A percentile compares a stretch with the other conserved stretches of the same genome.
Conservation (phyloP, 2,329 filamentous ascomycete genomes). For the Cladosporium sp. region DNA sequence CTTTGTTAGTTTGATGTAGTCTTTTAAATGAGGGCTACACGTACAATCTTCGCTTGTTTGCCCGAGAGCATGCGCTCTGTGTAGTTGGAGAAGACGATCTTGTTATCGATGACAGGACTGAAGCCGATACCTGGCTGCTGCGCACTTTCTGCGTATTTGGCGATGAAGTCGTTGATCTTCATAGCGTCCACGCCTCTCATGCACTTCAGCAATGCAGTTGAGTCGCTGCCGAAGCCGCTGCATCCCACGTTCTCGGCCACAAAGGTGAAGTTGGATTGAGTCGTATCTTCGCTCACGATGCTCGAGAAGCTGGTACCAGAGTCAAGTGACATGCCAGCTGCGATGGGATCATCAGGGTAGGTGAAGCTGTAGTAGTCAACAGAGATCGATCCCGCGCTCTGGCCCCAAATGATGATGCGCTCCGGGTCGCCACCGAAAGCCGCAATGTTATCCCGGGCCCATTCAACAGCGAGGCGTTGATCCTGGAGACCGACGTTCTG, state of each 20-base stretch:
- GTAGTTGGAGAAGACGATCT: constrained; percentile 6
- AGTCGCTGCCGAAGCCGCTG: constrained; percentile 16
- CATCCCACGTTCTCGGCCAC: constrained; percentile 34
- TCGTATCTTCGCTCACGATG: constrained; percentile 23
- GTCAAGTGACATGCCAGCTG: constrained; percentile 42
- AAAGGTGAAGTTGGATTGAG: constrained; percentile 33
- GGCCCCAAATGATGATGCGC: constrained; percentile 43
- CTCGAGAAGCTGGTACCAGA: constrained; percentile 38
- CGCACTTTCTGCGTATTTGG: constrained; percentile 26
- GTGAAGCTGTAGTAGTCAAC: constrained; percentile 50
- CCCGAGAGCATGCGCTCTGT: constrained; percentile 10
- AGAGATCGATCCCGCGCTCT: constrained; percentile 52
- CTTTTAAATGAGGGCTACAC: neutral
- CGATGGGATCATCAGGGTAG: constrained; percentile 46
- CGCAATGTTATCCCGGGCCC: constrained; percentile 56
- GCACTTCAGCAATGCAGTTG: constrained; percentile 33
- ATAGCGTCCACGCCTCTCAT: constrained; percentile 30
- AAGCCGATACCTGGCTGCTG: constrained; percentile 22
- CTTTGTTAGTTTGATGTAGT: neutral
- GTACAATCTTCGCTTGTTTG: constrained; percentile 14
- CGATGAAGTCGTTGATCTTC: constrained; percentile 32
- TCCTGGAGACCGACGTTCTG: constrained; percentile 61
- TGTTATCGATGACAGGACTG: constrained; percentile 4
- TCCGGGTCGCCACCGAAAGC: constrained; percentile 52
- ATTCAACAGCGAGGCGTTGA: constrained; percentile 54